Conservation (phyloP, 108 stramenopile genomes). For the Craspedostauros australis region DNA sequence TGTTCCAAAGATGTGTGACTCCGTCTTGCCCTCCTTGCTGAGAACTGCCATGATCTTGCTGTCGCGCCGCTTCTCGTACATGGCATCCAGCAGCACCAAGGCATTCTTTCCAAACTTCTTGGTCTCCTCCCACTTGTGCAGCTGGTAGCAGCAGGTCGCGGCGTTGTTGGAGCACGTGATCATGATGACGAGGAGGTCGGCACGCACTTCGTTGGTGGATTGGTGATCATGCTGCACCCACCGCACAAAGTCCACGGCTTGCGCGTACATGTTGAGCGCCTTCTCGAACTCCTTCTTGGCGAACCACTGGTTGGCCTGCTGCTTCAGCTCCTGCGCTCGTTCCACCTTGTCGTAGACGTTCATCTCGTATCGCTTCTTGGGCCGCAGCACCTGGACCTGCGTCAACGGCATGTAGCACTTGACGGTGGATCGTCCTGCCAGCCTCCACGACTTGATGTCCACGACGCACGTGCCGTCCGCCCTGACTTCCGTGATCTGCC, state of each 20-base stretch:
- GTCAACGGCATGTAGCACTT: slow-evolving; percentile 41
- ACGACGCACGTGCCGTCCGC: slow-evolving; percentile 28
- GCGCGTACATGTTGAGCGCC: slow-evolving; percentile 49
- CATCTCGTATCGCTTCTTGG: slow-evolving; percentile 58
- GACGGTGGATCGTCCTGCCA: slow-evolving; percentile 53
- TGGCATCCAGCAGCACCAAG: slow-evolving; percentile 57
- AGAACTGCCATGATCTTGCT: slow-evolving; percentile 55
- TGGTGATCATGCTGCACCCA: slow-evolving; percentile 66
- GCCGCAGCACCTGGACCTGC: slow-evolving; percentile 44
- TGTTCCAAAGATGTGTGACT: slow-evolving; percentile 73
- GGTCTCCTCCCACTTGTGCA: slow-evolving; percentile 48
- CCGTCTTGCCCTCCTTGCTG: slow-evolving; percentile 36
- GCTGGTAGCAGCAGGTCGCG: slow-evolving; percentile 59
- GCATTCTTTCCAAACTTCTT: slow-evolving; percentile 52
- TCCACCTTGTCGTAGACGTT: slow-evolving; percentile 51
- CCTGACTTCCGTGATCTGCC: slow-evolving; percentile 23
- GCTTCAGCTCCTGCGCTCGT: slow-evolving; percentile 42
- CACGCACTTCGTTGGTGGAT: slow-evolving; percentile 50
- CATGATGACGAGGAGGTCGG: slow-evolving; percentile 69
- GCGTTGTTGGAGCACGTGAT: slow-evolving; percentile 82
- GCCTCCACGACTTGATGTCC: slow-evolving; percentile 55
- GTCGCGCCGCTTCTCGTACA: slow-evolving; percentile 44
- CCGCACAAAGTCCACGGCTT: slow-evolving; percentile 67
- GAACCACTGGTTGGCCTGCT: slow-evolving; percentile 41
- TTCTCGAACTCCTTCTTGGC: slow-evolving; percentile 33